Base-by-base conservation (phyloP, 1,139 yeast species). In the Debaryomyces nepalensis region DNA sequence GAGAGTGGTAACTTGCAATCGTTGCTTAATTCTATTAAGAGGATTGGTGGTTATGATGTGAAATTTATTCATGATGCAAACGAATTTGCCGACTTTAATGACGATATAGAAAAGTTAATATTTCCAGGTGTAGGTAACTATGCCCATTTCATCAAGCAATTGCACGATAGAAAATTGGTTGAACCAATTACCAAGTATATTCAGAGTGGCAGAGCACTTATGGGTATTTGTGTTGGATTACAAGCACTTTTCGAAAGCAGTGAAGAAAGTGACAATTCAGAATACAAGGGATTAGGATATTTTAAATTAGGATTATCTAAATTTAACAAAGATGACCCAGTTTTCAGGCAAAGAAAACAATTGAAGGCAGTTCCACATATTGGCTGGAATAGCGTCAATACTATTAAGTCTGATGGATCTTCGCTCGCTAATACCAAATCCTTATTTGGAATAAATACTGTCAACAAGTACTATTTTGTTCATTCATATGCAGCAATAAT, bases 201-300 rank as follows among this genome's bases (percentile, higher is more conserved):
- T 36, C 64, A 70, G 5, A 72, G 86, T 14, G 97, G 96, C 1
- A 80, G 82, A 53, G 86, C 95, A 9, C 68, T 93, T 29, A 88
- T 93, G 96, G 99, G 99, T 6, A 89, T 93, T 49, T 93, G 99
- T 69, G 98, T 93, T 36, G 99, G 99, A 3, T 70, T 93, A 45
- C 99, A 93, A 61, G 76, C 96, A 1, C 72, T 93, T 33, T 87
- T 91, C 55, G 65, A 67, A 12, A 81, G 81, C 9, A 86, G 96
- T 39, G 87, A 79, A 49, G 99, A 93, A 62, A 78, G 87, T 47
- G 81, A 84, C 2, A 74, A 69, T 11, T 54, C 60, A 5, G 46
- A 50, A 5, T 74, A 77, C 33, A 55, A 62, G 27, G 97, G 97
- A 1, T 57, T 82, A 30, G 66, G 65, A 4, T 70, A 78, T 33